These are phyloP conservation scores for Stylosanthes scabra DNA, from an alignment of 331 rosid species.

Conservation along the genomic window DNA sequence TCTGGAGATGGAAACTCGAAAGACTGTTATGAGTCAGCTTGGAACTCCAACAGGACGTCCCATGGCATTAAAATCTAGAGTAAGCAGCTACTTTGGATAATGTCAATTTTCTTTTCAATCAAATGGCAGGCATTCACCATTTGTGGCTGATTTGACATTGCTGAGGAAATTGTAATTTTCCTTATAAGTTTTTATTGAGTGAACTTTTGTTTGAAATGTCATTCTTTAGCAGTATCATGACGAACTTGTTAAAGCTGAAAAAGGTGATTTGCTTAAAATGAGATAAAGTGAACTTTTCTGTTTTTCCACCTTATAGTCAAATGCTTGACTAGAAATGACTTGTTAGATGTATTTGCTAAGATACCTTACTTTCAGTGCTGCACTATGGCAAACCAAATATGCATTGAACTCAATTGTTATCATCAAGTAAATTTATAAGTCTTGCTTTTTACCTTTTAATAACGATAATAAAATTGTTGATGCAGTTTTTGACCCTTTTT, in stretches of 20 bases:
- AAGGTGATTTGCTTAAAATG: slow-evolving; percentile 14
- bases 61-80: slow-evolving; percentile 84
- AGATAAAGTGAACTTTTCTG: slow-evolving; percentile 18
- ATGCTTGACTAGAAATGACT: slow-evolving; percentile 9
- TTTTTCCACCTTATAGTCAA: slow-evolving; percentile 12
- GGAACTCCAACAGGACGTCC: slow-evolving; percentile 80
- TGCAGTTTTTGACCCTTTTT: background rate
- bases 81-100: slow-evolving; percentile 50
- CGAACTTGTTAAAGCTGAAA: slow-evolving; percentile 19
- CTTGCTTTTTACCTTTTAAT: background rate
- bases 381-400: slow-evolving; percentile 1
- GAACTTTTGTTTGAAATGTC: slow-evolving; percentile 20
- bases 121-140: background rate
- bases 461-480: background rate
- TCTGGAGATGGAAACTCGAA: slow-evolving; percentile 86
- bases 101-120: slow-evolving; percentile 24
- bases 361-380: slow-evolving; percentile 13
- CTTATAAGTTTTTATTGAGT: slow-evolving; percentile 13
- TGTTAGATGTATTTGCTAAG: slow-evolving; percentile 3
- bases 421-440: slow-evolving; percentile 19
- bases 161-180: slow-evolving; percentile 20
- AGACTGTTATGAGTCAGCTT: slow-evolving; percentile 78
- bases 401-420: slow-evolving; percentile 1
- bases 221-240: slow-evolving; percentile 18
- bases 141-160: slow-evolving; percentile 18